Evolutionary conservation across 306 rosid species (phyloP).

Genomic region (Argentina anserina): DNA sequence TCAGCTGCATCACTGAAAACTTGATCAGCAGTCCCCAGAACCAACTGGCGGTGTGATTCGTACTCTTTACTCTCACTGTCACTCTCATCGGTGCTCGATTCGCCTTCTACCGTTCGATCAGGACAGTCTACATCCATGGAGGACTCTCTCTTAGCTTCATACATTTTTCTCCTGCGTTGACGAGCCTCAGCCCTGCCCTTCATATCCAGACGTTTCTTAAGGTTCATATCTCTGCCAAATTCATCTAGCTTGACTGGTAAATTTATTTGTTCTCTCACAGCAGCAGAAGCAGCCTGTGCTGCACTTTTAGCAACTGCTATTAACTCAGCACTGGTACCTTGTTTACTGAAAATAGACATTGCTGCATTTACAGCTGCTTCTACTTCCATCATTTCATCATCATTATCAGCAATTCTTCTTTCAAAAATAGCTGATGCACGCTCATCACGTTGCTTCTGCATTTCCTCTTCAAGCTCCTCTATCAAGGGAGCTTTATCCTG

Average conservation of each 20-base stretch:
- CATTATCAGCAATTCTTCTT: conserved; percentile 65
- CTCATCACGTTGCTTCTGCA: conserved; percentile 75
- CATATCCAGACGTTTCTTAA: conserved; percentile 79
- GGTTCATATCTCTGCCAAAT: conserved; percentile 86
- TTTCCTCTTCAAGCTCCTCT: conserved; percentile 92
- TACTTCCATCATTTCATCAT: conserved; percentile 75
- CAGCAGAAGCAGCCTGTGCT: conserved; percentile 71
- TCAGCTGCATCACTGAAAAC: conserved; percentile 87
- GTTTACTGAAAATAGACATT: conserved; percentile 57
- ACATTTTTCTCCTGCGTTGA: conserved; percentile 41
- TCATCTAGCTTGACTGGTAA: conserved; percentile 83
- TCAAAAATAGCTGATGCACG: conserved; percentile 70
- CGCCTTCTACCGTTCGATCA: conserved; percentile 74
- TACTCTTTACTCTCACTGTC: conserved; percentile 74
- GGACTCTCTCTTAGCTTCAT: conserved; percentile 45
- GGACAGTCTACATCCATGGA: conserved; percentile 58
- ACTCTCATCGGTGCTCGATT: conserved; percentile 96
- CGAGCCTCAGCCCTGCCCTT: conserved; percentile 60
- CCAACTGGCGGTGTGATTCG: conserved; percentile 51
- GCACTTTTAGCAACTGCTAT: conserved; percentile 67
- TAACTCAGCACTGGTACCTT: conserved; percentile 54
- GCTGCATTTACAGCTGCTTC: conserved; percentile 90
- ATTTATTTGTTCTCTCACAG: conserved; percentile 61
- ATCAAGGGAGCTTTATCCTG: conserved; percentile 91
- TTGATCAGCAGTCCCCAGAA: conserved; percentile 80